Evolutionary conservation across 306 rosid species (phyloP), one percentile per base, ranked within the genome.

Genomic region (Vicia sativa): DNA sequence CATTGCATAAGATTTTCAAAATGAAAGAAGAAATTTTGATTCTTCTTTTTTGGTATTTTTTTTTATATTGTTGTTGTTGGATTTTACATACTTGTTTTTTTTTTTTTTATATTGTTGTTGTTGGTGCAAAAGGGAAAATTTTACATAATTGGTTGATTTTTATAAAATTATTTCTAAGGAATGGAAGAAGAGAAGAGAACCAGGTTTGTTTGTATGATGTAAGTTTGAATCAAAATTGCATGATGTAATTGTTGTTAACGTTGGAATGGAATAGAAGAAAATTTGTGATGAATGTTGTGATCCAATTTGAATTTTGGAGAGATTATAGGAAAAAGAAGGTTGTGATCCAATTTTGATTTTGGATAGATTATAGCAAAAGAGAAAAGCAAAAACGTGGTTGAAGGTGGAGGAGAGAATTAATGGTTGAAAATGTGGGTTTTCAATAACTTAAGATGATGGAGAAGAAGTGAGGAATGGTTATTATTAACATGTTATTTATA

Each of bases 111-210:
- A 3, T 67, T 31, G 73, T 55, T 62, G 7, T 23, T 5, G 23
- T 57, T 67, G 58, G 58, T 5, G 11, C 2, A 53, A 68, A 66
- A 65, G 58, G 34, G 23, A 18, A 44, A 11, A 62, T 11, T 92
- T 92, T 92, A 92, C 96, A 87, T 92, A 72, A 48, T 87, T 70
- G 55, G 78, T 1, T 26, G 74, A 80, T 63, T 88, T 77, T 88
- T 88, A 75, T 88, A 80, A 85, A 80, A 13, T 75, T 75, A 34
- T 54, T 66, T 58, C 71, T 86, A 90, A 80, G 91, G 93, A 75
- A 68, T 65, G 45, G 62, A 25, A 9, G 57, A 23, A 48, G 65
- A 25, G 75, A 76, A 59, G 2, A 70, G 67, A 84, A 62, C 93
- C 98, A 92, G 91, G 18, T 19, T 83, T 31, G 28, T n/a, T 15